Conservation (phyloP, 164 flowering plant species). For the Tetrastigma voinierianum region DNA sequence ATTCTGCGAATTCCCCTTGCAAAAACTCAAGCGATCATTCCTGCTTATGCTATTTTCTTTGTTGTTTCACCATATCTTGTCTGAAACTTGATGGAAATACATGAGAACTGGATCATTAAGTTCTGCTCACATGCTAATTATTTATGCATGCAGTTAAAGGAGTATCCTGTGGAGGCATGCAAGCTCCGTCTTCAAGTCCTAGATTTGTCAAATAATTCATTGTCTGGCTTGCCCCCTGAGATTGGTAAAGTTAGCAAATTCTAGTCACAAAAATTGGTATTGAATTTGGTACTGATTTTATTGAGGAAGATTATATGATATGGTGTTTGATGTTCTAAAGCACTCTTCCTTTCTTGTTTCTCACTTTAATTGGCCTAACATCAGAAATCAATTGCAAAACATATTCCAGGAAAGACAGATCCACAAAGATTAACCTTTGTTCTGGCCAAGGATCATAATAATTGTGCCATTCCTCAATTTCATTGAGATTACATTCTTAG, state of each 20-base stretch:
- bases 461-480: not conserved
- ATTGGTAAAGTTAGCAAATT: slow-evolving; percentile 55
- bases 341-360: not conserved
- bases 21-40: too few relatives aligned
- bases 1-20: too few relatives aligned
- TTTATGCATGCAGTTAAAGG: slow-evolving; percentile 67
- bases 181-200: slow-evolving; percentile 67
- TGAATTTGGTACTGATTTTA: too few relatives aligned
- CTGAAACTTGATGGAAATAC: not conserved
- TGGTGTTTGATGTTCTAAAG: not conserved
- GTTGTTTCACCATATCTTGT: too few relatives aligned
- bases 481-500: not conserved
- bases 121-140: slow-evolving; percentile 10
- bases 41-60: too few relatives aligned
- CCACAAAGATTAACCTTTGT: not conserved
- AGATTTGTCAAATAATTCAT: slow-evolving; percentile 92
- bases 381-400: not conserved
- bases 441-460: not conserved
- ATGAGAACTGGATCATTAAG: not conserved
- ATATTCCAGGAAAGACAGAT: not conserved
- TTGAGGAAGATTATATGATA: too few relatives aligned
- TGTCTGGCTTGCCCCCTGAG: slow-evolving; percentile 83
- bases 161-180: slow-evolving; percentile 89
- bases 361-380: not conserved
- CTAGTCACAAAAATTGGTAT: too few relatives aligned